Evolutionary conservation across 495 filamentous ascomycete species (phyloP).

Genomic region (Aspergillus sclerotioniger): DNA sequence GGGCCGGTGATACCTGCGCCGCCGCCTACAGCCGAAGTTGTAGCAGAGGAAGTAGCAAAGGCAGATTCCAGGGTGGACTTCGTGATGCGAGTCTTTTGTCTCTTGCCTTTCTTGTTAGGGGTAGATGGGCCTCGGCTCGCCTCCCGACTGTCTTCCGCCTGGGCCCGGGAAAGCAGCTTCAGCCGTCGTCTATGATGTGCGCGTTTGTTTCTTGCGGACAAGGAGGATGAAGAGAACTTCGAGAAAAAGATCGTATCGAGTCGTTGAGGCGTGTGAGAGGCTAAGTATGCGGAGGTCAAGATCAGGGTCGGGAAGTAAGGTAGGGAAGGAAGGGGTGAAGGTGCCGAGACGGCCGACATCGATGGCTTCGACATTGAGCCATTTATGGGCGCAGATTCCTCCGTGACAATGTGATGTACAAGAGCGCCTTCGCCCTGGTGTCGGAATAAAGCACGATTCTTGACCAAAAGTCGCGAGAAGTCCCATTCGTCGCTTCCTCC

Average conservation of each 20-base stretch:
- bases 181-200: slow-evolving; percentile 57
- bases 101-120: slow-evolving; percentile 35
- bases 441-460: slow-evolving; percentile 71
- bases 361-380: slow-evolving; percentile 24
- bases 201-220: slow-evolving; percentile 47
- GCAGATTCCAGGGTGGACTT: slow-evolving; percentile 47
- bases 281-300: slow-evolving; percentile 84
- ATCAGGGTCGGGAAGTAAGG: slow-evolving; percentile 81
- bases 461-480: slow-evolving; percentile 76
- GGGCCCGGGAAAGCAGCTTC: slow-evolving; percentile 44
- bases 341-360: slow-evolving; percentile 27
- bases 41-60: slow-evolving; percentile 41
- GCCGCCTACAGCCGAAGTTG: slow-evolving; percentile 36
- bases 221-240: slow-evolving; percentile 62
- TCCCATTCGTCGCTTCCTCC: slow-evolving; percentile 60
- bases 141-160: slow-evolving; percentile 36
- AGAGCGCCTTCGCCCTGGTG: slow-evolving; percentile 73
- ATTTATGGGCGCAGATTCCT: slow-evolving; percentile 22
- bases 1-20: slow-evolving; percentile 54
- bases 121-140: slow-evolving; percentile 29
- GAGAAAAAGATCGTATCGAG: slow-evolving; percentile 83
- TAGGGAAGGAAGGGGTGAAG: slow-evolving; percentile 48
- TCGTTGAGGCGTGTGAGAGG: slow-evolving; percentile 79
- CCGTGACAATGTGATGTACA: slow-evolving; percentile 64
- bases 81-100: slow-evolving; percentile 44